phyloP scores from a whole-genome alignment of 148 eudicot species.

The Nyssa sinensis region DNA sequence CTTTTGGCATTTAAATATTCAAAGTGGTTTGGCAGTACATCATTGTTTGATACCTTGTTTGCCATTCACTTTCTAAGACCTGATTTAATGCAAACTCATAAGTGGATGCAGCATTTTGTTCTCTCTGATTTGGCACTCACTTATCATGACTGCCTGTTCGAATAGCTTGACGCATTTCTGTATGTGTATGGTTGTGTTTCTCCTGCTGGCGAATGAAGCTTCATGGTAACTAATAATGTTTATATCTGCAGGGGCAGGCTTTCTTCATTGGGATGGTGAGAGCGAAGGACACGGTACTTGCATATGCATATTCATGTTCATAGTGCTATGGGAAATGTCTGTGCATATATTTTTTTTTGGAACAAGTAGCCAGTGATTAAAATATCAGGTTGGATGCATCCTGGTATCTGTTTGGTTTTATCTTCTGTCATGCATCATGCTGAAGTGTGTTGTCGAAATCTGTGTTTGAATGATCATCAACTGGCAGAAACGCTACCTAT shows the following conservation, averaged over 20 bases:
- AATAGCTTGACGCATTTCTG: no score
- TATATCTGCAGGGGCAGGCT: constrained; percentile 15
- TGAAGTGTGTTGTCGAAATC: neutral
- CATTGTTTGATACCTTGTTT: neutral
- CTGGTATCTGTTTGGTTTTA: neutral
- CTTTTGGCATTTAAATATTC: no score
- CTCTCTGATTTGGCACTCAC: neutral
- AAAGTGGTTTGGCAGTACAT: no score
- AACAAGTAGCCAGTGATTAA: neutral
- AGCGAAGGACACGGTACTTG: neutral
- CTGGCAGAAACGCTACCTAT: no score
- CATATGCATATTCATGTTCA: neutral
- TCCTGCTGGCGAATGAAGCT: neutral
- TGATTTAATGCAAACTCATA: neutral
- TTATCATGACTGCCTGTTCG: no score
- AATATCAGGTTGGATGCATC: neutral
- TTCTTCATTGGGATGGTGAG: neutral
- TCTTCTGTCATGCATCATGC: neutral
- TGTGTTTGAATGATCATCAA: neutral
- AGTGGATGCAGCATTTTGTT: neutral
- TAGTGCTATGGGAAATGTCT: neutral
- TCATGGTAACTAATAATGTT: neutral
- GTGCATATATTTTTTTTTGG: neutral
- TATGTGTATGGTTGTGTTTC: no score
- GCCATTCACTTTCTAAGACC: neutral